Evolutionary conservation across 78 protist genomes (phyloP).

Genomic region (Emiliania huxleyi): DNA sequence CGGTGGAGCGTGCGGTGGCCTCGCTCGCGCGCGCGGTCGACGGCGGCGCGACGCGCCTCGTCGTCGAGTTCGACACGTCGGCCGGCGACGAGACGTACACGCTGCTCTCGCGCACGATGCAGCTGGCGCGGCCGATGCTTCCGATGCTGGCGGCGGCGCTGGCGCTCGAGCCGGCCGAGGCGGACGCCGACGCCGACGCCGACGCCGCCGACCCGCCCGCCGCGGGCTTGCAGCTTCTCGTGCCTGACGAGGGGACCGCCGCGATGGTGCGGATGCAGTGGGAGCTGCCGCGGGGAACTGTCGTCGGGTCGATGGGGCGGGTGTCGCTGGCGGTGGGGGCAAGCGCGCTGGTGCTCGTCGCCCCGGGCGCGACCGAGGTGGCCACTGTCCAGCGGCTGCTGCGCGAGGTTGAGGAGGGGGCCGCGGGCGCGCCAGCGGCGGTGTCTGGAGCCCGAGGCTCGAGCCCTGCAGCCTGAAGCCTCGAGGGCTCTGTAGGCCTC

Average conservation of each 20-base stretch:
- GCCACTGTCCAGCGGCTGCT: not conserved
- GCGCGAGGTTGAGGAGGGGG: not conserved
- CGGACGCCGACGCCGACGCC: not conserved
- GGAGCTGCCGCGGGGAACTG: not conserved
- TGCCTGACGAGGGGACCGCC: slow-evolving; percentile 6
- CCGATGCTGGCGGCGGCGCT: not conserved
- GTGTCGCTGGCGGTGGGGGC: not conserved
- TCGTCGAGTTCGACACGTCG: slow-evolving; percentile 2
- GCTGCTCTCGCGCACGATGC: not conserved
- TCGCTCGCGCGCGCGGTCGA: not conserved
- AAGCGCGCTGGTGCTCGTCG: not conserved
- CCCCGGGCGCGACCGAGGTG: slow-evolving; percentile 14
- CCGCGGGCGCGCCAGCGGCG: not conserved
- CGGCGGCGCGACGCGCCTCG: not conserved
- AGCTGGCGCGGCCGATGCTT: not conserved
- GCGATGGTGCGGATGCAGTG: not conserved
- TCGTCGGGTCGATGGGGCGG: not conserved
- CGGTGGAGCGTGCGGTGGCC: not conserved
- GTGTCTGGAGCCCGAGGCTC: not conserved
- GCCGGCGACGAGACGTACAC: not conserved
- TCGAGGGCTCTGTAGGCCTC: no score
- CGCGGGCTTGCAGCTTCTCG: not conserved
- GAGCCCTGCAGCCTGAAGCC: no score
- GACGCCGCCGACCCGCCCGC: not conserved
- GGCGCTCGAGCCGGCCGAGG: not conserved